These are phyloP conservation scores for Penicillium sp. DNA, from an alignment of 2,329 filamentous ascomycete species.

Conservation along the genomic window DNA sequence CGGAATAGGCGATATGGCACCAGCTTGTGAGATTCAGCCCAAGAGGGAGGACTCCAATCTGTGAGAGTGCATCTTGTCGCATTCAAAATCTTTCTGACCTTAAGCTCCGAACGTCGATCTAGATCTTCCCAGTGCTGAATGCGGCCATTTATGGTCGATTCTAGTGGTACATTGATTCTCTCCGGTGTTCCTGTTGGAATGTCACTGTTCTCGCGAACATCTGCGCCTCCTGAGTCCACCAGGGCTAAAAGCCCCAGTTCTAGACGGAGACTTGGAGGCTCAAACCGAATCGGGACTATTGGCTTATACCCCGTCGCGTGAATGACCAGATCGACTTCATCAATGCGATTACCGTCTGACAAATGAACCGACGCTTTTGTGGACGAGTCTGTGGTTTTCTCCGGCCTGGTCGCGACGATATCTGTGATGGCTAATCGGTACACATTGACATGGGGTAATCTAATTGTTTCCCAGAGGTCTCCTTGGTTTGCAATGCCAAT, in stretches of 20 bases:
- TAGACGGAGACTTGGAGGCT: conserved; percentile 12
- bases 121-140: conserved; percentile 13
- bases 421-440: conserved; percentile 19
- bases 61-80: background rate
- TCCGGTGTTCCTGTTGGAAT: background rate
- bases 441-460: conserved; percentile 18
- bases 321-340: conserved; percentile 19
- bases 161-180: background rate
- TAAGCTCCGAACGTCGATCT: conserved; percentile 8
- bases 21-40: background rate
- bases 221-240: background rate
- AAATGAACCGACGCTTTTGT: conserved; percentile 4
- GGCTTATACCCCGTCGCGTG: conserved; percentile 27
- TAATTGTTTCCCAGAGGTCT: conserved; percentile 25
- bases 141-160: background rate
- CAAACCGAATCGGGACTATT: conserved; percentile 19
- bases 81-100: conserved; percentile 7
- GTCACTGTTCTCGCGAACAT: background rate
- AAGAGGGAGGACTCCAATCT: conserved; percentile 1
- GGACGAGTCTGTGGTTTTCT: background rate
- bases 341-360: conserved; percentile 9
- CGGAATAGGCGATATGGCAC: conserved; percentile 23
- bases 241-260: conserved; percentile 15
- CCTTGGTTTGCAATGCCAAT: conserved; percentile 27
- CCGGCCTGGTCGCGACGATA: background rate